phyloP scores from a whole-genome alignment of 2,329 filamentous ascomycete species.

The Pseudohalonectria lignicola region DNA sequence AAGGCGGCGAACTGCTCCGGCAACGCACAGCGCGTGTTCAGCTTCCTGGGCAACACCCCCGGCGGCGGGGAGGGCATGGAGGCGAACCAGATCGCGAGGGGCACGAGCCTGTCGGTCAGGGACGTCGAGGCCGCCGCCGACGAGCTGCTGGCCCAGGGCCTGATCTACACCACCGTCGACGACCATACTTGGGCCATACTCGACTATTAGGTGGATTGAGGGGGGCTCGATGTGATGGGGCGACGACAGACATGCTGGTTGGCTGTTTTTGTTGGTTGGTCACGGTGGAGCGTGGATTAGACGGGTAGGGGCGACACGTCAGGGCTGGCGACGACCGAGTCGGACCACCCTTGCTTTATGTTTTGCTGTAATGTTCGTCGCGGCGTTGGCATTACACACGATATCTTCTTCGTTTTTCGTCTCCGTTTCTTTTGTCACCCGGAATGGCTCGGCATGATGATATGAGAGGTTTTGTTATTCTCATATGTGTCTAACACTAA shows the following conservation, averaged over 20 bases:
- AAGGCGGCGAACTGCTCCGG: constrained; percentile 38
- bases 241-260: not conserved
- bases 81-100: constrained; percentile 61
- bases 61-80: constrained; percentile 78
- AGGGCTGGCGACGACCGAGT: too few relatives aligned
- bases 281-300: too few relatives aligned
- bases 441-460: too few relatives aligned
- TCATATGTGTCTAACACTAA: too few relatives aligned
- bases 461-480: too few relatives aligned
- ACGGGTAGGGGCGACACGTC: too few relatives aligned
- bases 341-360: too few relatives aligned
- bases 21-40: constrained; percentile 59
- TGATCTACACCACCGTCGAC: constrained; percentile 86
- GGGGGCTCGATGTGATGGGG: not conserved
- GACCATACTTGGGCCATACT: constrained; percentile 86
- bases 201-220: too few relatives aligned
- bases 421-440: too few relatives aligned
- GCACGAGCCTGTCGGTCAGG: constrained; percentile 51
- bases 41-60: constrained; percentile 52
- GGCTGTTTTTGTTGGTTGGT: not conserved
- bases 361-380: too few relatives aligned
- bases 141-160: constrained; percentile 61
- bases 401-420: too few relatives aligned
- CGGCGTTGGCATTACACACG: too few relatives aligned
- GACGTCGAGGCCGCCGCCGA: constrained; percentile 72